Base-by-base conservation (phyloP, 306 rosid species). In the Sicyos edulis region DNA sequence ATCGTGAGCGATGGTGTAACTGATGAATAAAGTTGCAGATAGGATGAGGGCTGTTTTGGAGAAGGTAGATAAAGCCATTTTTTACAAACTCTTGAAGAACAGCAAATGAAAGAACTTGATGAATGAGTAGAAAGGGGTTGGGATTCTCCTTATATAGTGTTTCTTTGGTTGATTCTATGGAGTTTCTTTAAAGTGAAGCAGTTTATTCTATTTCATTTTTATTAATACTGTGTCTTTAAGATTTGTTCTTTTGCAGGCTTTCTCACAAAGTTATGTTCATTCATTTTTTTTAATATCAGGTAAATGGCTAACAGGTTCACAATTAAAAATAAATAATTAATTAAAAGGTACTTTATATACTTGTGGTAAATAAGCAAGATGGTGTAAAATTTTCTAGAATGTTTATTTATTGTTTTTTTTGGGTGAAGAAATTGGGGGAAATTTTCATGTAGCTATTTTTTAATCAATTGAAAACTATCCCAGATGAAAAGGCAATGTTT, bases 151-250 rank as follows among this genome's bases (percentile, higher is more conserved):
- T 80, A 72, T 74, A 69, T 74, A 56, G 6, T 60, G 20, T 20
- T 71, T 51, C 53, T 71, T 71, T 64, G 53, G 54, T 67, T 15
- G 56, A 15, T 60, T 70, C 19, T 76, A 71, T 76, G 74, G 72
- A 68, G 71, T 81, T 78, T 78, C 87, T 76, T 84, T 74, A 26
- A 71, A 78, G 68, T 73, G 83, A 84, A 76, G 87, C 67, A 58
- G 77, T 73, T 40, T 26, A 19, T 42, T n/a, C 5, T 9, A 13
- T 52, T 49, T 75, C 44, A 8, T 77, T 73, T 70, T 75, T 54
- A 54, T 62, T 70, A 34, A 78, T 55, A 73, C 77, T 0, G 79
- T 45, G 76, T 37, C 87, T 81, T 84, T 78, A 84, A 56, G 85
- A 56, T 78, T 80, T 73, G 81, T 76, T 70, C 77, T 84, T 50